Conservation (phyloP, 2,329 filamentous ascomycete genomes). For the Cadophora sp. region DNA sequence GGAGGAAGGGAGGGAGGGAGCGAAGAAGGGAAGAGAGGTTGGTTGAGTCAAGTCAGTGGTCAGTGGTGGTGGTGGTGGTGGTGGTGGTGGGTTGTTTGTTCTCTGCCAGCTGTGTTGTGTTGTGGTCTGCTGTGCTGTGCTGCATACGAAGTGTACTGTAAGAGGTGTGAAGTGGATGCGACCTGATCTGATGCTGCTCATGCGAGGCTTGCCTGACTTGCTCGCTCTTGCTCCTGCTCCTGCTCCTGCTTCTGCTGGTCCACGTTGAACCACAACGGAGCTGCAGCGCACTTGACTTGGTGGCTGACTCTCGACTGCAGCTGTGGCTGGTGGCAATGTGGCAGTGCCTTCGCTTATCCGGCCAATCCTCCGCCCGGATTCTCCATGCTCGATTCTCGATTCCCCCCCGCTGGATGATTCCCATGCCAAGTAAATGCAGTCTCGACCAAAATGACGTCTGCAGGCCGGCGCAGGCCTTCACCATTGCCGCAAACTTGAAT, state of each 20-base stretch:
- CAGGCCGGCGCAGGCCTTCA: constrained; percentile 3
- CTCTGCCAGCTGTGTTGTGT: not conserved
- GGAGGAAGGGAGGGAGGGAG: not conserved
- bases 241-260: no score
- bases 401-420: not conserved
- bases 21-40: not conserved
- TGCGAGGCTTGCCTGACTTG: not conserved
- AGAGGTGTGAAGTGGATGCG: no score
- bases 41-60: constrained; percentile 15
- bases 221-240: no score
- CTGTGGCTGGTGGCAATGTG: not conserved
- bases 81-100: no score
- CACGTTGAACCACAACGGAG: no score
- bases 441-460: constrained; percentile 8
- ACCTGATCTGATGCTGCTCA: not conserved
- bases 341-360: not conserved
- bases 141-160: not conserved
- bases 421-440: constrained; percentile 8
- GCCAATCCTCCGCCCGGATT: no score
- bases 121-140: not conserved
- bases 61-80: no score
- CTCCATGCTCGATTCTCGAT: no score
- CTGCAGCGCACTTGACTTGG: no score
- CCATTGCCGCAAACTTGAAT: constrained; percentile 15
- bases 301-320: no score